phyloP scores from a whole-genome alignment of 208 protist species.

The Porcisia hertigi region DNA sequence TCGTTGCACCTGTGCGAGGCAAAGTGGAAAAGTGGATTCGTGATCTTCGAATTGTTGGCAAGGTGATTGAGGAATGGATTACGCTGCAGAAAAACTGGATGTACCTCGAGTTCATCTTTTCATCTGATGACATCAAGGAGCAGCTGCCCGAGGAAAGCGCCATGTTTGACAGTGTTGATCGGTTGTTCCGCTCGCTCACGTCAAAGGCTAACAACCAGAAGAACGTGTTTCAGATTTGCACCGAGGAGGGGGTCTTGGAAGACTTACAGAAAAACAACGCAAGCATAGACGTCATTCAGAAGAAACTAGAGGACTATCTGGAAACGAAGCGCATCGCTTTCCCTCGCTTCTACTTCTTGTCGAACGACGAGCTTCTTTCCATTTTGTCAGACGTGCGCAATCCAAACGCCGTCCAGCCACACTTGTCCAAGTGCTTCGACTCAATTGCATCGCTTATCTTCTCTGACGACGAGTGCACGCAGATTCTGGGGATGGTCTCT shows the following conservation, averaged over 20 bases:
- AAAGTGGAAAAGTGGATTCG: constrained; percentile 91
- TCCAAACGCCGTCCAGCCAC: constrained; percentile 94
- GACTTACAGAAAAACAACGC: constrained; percentile 83
- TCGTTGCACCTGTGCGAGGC: constrained; percentile 80
- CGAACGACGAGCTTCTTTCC: constrained; percentile 98
- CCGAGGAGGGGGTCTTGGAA: constrained; percentile 75
- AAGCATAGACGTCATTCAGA: constrained; percentile 95
- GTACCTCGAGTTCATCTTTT: constrained; percentile 98
- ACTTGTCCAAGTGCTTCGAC: constrained; percentile 97
- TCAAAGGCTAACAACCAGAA: constrained; percentile 78
- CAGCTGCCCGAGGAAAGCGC: constrained; percentile 92
- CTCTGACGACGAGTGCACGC: constrained; percentile 63
- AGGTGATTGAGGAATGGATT: constrained; percentile 96
- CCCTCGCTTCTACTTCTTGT: constrained; percentile 98
- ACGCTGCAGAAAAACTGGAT: constrained; percentile 97
- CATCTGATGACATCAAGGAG: constrained; percentile 96
- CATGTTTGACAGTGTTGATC: constrained; percentile 90
- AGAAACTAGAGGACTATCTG: constrained; percentile 96
- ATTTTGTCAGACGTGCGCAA: constrained; percentile 97
- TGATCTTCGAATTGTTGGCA: constrained; percentile 79
- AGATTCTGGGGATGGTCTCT: constrained; percentile 92
- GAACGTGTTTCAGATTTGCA: constrained; percentile 91
- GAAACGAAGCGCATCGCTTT: constrained; percentile 96
- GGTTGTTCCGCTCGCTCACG: constrained; percentile 91
- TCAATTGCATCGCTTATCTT: constrained; percentile 92